Conservation (phyloP, 345 rosid genomes). For the Bruguiera sexangula region DNA sequence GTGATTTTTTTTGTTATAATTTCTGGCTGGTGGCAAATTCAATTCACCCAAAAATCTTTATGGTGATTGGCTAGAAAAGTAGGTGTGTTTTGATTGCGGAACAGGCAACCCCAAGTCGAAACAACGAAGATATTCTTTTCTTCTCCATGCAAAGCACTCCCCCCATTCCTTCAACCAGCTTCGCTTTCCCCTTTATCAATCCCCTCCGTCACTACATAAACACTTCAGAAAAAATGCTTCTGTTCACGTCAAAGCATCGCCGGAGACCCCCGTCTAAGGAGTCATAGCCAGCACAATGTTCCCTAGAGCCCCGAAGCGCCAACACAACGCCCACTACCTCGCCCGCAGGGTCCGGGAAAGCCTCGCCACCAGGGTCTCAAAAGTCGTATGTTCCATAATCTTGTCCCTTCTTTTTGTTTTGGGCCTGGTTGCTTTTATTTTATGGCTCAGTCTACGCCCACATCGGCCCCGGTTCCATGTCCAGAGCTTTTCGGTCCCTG, state of each 20-base stretch:
- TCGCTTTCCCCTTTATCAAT: background rate
- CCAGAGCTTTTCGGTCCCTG: slow-evolving; percentile 46
- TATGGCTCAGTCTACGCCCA: slow-evolving; percentile 85
- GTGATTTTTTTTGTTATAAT: too few species aligned
- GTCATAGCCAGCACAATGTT: slow-evolving; percentile 4
- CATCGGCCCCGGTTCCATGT: slow-evolving; percentile 71
- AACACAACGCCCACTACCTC: slow-evolving; percentile 39
- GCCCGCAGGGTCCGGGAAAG: slow-evolving; percentile 61
- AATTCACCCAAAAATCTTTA: too few species aligned
- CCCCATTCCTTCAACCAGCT: background rate
- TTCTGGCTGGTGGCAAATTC: too few species aligned
- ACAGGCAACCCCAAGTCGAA: background rate
- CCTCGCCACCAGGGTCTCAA: slow-evolving; percentile 56
- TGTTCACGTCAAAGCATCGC: background rate
- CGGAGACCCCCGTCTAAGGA: background rate
- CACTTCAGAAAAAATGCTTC: background rate
- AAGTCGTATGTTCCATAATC: slow-evolving; percentile 51
- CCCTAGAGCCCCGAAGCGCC: slow-evolving; percentile 25
- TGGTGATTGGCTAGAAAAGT: too few species aligned
- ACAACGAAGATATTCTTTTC: slow-evolving; percentile 15
- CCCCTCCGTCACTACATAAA: background rate
- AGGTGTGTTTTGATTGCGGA: too few species aligned
- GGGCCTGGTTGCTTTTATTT: slow-evolving; percentile 51
- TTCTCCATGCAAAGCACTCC: slow-evolving; percentile 11
- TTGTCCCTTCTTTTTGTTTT: slow-evolving; percentile 45